Evolutionary conservation across 257 asterid species (phyloP), one percentile per base, ranked within the genome.

Genomic region (Apocynum venetum): DNA sequence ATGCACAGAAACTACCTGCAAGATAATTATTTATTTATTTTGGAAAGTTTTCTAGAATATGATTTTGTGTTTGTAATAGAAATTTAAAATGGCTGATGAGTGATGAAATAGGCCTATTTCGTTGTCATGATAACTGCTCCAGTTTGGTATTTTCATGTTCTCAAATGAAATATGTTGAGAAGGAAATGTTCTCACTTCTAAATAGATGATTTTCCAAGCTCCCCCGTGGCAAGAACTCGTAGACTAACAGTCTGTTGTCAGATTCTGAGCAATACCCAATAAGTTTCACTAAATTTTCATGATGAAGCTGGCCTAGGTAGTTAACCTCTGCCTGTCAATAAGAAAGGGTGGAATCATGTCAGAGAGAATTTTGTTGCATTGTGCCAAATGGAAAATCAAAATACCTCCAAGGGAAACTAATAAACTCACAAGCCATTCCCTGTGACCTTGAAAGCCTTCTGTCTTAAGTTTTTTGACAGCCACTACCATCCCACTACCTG

Each of bases 161-260:
- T 25, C 41, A 49, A 61, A 51, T 15, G 19, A 46, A 73, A 12
- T 35, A 75, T 4, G 6, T 17, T 41, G 12, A n/a, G 51, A 41
- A 68, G 75, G 44, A 40, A 19, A 46, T 38, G 31, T 43, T 64
- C 90, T 80, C 71, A 91, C 97, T 89, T 76, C 83, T 88, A 51
- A 89, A 91, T 25, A 91, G 83, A 80, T 91, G 97, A 79, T 89
- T 91, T 80, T 91, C 97, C 87, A 91, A 79, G 87, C 97, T 84
- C 80, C 97, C 97, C 76, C 84, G 86, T 25, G 90, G 88, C 95
- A 91, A 83, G 88, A 80, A 91, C 79, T 91, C 95, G 4, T 91
- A 91, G 3, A 91, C 97, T 12, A 91, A 78, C 73, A 91, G 89
- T 79, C 88, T 76, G 65, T 88, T 84, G 41, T 91, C 86, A 73